These are phyloP conservation scores for Metschnikowia continentalis DNA, from an alignment of 805 yeast genomes.

Conservation along the genomic window DNA sequence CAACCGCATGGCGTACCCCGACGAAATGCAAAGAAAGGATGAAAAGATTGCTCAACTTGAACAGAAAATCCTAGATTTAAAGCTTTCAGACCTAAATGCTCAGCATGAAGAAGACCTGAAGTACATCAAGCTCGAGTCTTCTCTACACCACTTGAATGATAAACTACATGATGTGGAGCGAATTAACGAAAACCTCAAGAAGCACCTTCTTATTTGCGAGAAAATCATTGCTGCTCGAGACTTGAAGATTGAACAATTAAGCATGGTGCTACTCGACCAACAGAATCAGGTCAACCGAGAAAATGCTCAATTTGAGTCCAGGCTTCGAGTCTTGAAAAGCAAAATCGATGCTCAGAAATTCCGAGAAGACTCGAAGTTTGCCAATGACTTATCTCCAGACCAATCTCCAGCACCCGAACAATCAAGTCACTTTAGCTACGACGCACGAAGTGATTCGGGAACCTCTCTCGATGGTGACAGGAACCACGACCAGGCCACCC, in stretches of 20 bases:
- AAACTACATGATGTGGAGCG: constrained; percentile 58
- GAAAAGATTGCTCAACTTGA: constrained; percentile 16
- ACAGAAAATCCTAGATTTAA: constrained; percentile 14
- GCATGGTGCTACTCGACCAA: constrained; percentile 46
- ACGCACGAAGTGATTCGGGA: neutral
- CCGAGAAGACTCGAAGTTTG: constrained; percentile 11
- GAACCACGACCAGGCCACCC: neutral
- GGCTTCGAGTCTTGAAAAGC: constrained; percentile 23
- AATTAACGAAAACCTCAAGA: constrained; percentile 55
- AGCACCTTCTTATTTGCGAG: constrained; percentile 52
- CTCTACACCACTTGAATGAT: constrained; percentile 53
- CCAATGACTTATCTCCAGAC: neutral
- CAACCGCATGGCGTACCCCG: constrained; percentile 2
- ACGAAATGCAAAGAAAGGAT: constrained; percentile 14
- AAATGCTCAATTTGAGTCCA: constrained; percentile 45
- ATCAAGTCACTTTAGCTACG: neutral
- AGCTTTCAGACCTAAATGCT: constrained; percentile 21
- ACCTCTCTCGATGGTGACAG: constrained; percentile 4
- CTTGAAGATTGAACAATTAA: constrained; percentile 52
- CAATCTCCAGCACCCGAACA: neutral
- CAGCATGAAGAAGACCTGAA: constrained; percentile 45
- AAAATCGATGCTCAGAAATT: constrained; percentile 15
- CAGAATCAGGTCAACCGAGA: constrained; percentile 47
- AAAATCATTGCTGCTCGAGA: constrained; percentile 56
- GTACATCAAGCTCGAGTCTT: constrained; percentile 50